Evolutionary conservation across 768 basidiomycete species (phyloP).

Genomic region (Flagelloscypha sp.): DNA sequence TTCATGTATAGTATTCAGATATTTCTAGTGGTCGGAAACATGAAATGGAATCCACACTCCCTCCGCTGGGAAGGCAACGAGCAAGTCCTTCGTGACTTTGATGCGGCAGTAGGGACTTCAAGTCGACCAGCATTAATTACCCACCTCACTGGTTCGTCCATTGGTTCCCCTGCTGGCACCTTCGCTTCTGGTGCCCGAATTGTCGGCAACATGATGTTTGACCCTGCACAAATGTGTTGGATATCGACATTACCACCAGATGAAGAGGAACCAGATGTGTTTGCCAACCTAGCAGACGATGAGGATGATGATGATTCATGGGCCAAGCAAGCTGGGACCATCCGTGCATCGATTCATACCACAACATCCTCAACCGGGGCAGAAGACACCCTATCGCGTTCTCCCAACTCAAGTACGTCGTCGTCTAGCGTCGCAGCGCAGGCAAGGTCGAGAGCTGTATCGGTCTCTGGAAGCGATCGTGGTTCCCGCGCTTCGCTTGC

Average conservation of each 20-base stretch:
- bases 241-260: slow-evolving; percentile 78
- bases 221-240: slow-evolving; percentile 93
- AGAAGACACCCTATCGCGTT: slow-evolving; percentile 21
- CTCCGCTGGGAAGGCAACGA: slow-evolving; percentile 98
- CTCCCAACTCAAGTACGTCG: slow-evolving; percentile 21
- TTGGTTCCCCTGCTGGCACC: slow-evolving; percentile 69
- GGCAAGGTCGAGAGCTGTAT: slow-evolving; percentile 21
- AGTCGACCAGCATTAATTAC: slow-evolving; percentile 94
- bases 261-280: slow-evolving; percentile 94
- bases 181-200: slow-evolving; percentile 74
- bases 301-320: slow-evolving; percentile 70
- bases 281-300: slow-evolving; percentile 86
- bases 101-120: slow-evolving; percentile 68
- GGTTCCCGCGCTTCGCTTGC: slow-evolving; percentile 76
- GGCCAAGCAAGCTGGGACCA: slow-evolving; percentile 73
- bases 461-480: slow-evolving; percentile 72
- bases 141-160: slow-evolving; percentile 81
- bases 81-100: slow-evolving; percentile 83
- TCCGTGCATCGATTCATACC: slow-evolving; percentile 51
- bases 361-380: slow-evolving; percentile 18
- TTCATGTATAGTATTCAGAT: slow-evolving; percentile 6
- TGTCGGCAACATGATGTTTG: slow-evolving; percentile 98
- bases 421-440: slow-evolving; percentile 17
- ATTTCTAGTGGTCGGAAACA: slow-evolving; percentile 80
- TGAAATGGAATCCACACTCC: slow-evolving; percentile 92